Percentiles rank a stretch among this genome's conserved stretches.
phyloP scores from a whole-genome alignment of 2,329 filamentous ascomycete species.

The Penicillium sp. region DNA sequence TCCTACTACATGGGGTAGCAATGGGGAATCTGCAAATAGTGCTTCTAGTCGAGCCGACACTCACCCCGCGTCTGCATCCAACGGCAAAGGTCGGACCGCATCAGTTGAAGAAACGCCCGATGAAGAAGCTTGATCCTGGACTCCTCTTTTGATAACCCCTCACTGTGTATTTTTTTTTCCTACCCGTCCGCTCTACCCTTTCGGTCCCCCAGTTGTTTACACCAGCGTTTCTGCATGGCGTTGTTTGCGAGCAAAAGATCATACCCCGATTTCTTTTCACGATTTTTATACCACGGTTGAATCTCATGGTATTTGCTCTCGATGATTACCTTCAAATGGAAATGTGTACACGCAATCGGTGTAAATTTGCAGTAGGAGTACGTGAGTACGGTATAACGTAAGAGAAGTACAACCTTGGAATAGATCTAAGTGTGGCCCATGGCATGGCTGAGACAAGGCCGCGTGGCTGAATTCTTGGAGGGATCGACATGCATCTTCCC shows the following conservation, averaged over 20 bases:
- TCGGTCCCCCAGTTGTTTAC: constrained; percentile 4
- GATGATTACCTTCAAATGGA: neutral
- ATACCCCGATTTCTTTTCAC: constrained; percentile 25
- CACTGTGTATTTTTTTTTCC: constrained; percentile 4
- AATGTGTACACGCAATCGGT: constrained; percentile 2
- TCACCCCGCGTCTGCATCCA: constrained; percentile 26
- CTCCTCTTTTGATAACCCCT: neutral
- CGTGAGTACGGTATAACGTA: neutral
- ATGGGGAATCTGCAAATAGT: neutral
- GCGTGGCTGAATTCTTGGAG: neutral
- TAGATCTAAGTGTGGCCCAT: no score
- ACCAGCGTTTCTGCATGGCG: constrained; percentile 29
- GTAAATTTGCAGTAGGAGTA: neutral
- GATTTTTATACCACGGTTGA: constrained; percentile 11
- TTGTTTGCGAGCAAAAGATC: constrained; percentile 27
- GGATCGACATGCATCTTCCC: neutral
- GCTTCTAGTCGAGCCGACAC: constrained; percentile 9
- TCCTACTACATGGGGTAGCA: constrained; percentile 18
- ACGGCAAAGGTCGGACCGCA: constrained; percentile 36
- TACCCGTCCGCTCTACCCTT: neutral
- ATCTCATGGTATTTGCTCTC: constrained; percentile 5
- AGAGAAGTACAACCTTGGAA: neutral
- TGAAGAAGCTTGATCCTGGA: constrained; percentile 25
- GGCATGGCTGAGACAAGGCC: neutral
- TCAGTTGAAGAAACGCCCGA: constrained; percentile 40